These are phyloP conservation scores for Solanum stenotomum DNA, from an alignment of 257 asterid genomes.

Conservation along the genomic window DNA sequence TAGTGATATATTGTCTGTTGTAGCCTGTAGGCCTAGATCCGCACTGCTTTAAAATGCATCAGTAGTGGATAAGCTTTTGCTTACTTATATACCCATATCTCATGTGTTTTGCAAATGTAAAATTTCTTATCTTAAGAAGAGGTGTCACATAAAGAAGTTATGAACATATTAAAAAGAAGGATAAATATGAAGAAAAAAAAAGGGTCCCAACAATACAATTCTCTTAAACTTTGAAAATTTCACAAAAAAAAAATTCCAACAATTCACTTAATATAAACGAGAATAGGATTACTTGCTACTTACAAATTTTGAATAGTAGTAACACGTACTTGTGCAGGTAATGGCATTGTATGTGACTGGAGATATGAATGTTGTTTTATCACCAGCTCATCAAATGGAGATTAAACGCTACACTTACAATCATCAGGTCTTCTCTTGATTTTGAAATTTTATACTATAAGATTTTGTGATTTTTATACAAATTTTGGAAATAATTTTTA, in stretches of 20 bases:
- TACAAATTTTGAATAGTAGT: background rate
- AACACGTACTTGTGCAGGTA: conserved; percentile 7
- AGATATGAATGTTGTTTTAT: conserved; percentile 12
- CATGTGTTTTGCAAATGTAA: too few species aligned
- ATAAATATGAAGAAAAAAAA: too few species aligned
- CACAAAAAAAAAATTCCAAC: background rate
- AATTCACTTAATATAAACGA: background rate
- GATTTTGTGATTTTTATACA: too few species aligned
- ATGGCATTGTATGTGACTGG: conserved; percentile 26
- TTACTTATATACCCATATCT: background rate
- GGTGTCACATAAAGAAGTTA: background rate
- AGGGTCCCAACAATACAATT: background rate
- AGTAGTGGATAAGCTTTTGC: too few species aligned
- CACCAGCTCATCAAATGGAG: conserved; percentile 18
- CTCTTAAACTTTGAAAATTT: background rate
- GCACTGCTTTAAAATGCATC: accelerated
- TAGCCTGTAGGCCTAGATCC: too few species aligned
- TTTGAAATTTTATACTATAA: too few species aligned
- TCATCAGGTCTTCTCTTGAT: conserved; percentile 15
- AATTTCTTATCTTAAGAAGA: too few species aligned
- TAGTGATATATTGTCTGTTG: too few species aligned
- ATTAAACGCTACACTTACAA: conserved; percentile 27
- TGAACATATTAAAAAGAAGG: background rate
- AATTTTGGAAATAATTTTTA: too few species aligned
- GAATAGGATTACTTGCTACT: background rate